Evolutionary conservation across 78 protist species (phyloP).

Genomic region (Ministeria vibrans): DNA sequence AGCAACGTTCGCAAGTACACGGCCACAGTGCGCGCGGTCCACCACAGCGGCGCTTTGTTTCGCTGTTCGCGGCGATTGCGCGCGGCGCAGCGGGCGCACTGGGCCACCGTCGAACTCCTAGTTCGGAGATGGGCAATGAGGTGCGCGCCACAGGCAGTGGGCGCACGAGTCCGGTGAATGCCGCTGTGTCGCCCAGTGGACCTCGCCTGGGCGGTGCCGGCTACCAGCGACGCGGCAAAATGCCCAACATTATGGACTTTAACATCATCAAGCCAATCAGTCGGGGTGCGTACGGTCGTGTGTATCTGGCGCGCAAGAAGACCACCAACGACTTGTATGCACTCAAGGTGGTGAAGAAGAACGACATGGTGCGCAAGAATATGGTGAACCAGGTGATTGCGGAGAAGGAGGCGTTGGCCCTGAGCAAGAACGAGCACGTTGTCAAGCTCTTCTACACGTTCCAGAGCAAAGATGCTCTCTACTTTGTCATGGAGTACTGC

Average conservation of each 20-base stretch:
- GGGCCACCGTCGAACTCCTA: too few species aligned
- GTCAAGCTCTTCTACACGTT: conserved; percentile 77
- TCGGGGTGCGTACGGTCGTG: conserved; percentile 53
- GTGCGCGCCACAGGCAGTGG: too few species aligned
- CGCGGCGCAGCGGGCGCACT: too few species aligned
- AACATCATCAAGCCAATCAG: background rate
- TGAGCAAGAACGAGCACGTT: conserved; percentile 46
- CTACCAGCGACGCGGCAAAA: background rate
- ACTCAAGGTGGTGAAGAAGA: conserved; percentile 42
- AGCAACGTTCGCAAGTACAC: too few species aligned
- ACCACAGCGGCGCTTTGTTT: too few species aligned
- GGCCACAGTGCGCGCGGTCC: too few species aligned
- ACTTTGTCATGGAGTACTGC: conserved; percentile 43
- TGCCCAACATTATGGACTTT: conserved; percentile 3
- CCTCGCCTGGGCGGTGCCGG: too few species aligned
- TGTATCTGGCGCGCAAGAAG: conserved; percentile 22
- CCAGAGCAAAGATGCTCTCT: conserved; percentile 33
- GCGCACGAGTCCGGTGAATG: too few species aligned
- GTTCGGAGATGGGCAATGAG: too few species aligned
- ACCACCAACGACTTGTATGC: conserved; percentile 31
- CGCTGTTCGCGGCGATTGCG: too few species aligned
- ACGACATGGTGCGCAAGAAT: conserved; percentile 17
- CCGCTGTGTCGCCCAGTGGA: too few species aligned
- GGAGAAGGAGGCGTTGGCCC: conserved; percentile 80
- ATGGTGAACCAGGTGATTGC: conserved; percentile 42